phyloP scores from a whole-genome alignment of 2,329 filamentous ascomycete genomes.

The Diplodia intermedia region DNA sequence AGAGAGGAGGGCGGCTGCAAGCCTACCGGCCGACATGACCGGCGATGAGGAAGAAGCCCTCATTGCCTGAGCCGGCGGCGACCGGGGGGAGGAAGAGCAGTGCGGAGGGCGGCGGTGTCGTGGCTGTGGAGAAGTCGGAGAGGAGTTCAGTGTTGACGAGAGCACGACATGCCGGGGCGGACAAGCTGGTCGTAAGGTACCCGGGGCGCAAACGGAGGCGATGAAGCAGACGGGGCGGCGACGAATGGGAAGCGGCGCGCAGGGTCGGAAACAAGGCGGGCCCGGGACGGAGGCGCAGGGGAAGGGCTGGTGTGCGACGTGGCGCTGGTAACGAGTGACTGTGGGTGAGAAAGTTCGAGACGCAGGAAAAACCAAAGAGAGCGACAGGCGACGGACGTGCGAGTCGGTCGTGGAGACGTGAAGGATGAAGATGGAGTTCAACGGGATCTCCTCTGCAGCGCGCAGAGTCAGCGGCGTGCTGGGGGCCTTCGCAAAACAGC shows the following conservation, averaged over 20 bases:
- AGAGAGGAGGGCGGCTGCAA: slow-evolving; percentile 45
- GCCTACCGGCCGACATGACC: slow-evolving; percentile 47
- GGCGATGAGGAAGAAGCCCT: slow-evolving; percentile 48
- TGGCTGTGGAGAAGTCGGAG: slow-evolving; percentile 36
- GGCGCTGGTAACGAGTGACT: slow-evolving; percentile 48
- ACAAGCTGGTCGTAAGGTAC: slow-evolving; percentile 32
- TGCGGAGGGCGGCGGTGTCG: slow-evolving; percentile 34
- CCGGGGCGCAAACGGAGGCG: slow-evolving; percentile 32
- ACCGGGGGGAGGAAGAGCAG: slow-evolving; percentile 21
- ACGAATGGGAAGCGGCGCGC: slow-evolving; percentile 32
- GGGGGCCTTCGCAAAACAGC: slow-evolving; percentile 27
- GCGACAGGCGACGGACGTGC: slow-evolving; percentile 25
- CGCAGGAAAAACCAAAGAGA: slow-evolving; percentile 27
- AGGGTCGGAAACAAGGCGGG: slow-evolving; percentile 33
- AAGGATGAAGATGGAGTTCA: slow-evolving; percentile 27
- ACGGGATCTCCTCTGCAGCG: slow-evolving; percentile 28
- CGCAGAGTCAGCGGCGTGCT: slow-evolving; percentile 28
- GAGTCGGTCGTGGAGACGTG: slow-evolving; percentile 26
- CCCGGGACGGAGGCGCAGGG: slow-evolving; percentile 30
- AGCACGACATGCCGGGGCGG: slow-evolving; percentile 31
- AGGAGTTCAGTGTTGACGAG: slow-evolving; percentile 35
- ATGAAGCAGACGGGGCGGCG: slow-evolving; percentile 26
- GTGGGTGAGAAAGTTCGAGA: slow-evolving; percentile 34
- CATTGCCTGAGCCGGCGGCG: slow-evolving; percentile 43
- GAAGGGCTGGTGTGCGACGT: slow-evolving; percentile 32